Evolutionary conservation across 2,329 filamentous ascomycete genomes (phyloP).

Genomic region (Colletotrichum sp.): DNA sequence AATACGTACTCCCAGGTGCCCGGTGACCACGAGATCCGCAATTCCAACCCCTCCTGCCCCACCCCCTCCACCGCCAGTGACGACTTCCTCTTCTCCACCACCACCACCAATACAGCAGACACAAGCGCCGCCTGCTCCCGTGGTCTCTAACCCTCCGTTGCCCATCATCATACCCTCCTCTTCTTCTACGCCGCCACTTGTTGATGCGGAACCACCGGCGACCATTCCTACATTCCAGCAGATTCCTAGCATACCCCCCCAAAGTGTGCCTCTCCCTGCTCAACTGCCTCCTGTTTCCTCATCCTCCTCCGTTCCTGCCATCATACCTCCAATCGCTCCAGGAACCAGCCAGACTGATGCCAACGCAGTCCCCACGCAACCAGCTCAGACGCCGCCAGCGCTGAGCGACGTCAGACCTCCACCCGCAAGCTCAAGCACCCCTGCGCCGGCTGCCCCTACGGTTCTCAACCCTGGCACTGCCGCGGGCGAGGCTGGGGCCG

Average conservation of each 20-base stretch:
- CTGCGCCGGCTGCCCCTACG: not conserved
- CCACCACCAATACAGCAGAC: not conserved
- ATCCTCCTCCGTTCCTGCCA: not conserved
- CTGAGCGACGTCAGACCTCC: conserved; percentile 3
- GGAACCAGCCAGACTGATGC: conserved; percentile 41
- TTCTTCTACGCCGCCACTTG: conserved; percentile 1
- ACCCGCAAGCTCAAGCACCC: not conserved
- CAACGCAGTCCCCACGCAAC: conserved; percentile 27
- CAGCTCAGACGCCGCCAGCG: conserved; percentile 9
- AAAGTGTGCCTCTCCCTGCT: not conserved
- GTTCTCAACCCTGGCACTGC: conserved; percentile 13
- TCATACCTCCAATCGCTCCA: conserved; percentile 23
- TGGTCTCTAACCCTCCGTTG: conserved; percentile 16
- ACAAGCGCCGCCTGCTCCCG: conserved; percentile 7
- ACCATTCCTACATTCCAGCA: conserved; percentile 18
- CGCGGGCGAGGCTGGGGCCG: conserved; percentile 5
- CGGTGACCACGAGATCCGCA: conserved; percentile 35
- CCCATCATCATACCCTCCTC: conserved; percentile 3
- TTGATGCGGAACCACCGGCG: conserved; percentile 11
- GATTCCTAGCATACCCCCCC: conserved; percentile 2
- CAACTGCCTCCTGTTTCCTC: not conserved
- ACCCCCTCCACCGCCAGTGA: conserved; percentile 18
- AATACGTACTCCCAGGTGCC: too few relatives aligned
- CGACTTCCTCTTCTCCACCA: not conserved
- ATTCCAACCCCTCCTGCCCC: conserved; percentile 21